Evolutionary conservation across 768 basidiomycete genomes (phyloP).

Genomic region (Collybiopsis luxurians): DNA sequence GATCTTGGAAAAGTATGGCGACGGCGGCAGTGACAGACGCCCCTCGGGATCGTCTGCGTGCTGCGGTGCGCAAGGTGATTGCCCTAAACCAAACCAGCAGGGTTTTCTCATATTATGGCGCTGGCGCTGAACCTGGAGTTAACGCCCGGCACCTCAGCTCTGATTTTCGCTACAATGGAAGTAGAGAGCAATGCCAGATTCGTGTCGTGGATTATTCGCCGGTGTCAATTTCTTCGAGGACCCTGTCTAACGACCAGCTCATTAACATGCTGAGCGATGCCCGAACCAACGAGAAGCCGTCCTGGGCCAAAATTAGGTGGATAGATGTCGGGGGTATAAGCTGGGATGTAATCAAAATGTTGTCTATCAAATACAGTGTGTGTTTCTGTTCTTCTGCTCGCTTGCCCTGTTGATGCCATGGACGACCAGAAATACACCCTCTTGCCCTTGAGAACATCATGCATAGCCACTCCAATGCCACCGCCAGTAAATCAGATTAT

Average conservation of each 20-base stretch:
- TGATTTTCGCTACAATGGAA: constrained; percentile 43
- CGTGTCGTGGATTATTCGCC: constrained; percentile 60
- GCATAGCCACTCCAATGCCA: constrained; percentile 27
- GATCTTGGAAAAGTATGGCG: too few relatives aligned
- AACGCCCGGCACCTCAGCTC: constrained; percentile 49
- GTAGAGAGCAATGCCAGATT: constrained; percentile 55
- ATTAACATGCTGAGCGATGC: constrained; percentile 38
- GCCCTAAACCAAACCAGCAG: constrained; percentile 39
- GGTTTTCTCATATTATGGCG: constrained; percentile 23
- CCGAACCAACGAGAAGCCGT: constrained; percentile 25
- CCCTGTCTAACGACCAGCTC: constrained; percentile 50
- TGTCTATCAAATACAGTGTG: constrained; percentile 58
- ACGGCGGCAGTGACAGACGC: not conserved
- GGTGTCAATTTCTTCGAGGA: constrained; percentile 38
- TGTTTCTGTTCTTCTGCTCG: too few relatives aligned
- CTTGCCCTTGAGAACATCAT: constrained; percentile 49
- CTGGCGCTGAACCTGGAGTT: constrained; percentile 65
- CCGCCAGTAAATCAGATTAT: constrained; percentile 20
- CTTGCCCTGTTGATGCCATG: too few relatives aligned
- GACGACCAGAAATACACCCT: constrained; percentile 49
- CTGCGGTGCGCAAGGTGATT: constrained; percentile 41
- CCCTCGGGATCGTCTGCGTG: constrained; percentile 36
- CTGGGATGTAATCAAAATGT: constrained; percentile 62
- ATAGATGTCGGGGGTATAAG: constrained; percentile 61
- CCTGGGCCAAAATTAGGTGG: constrained; percentile 55